Evolutionary conservation across 176 grass and related monocot genomes (phyloP).

Genomic region (Cenchrus purpureus): DNA sequence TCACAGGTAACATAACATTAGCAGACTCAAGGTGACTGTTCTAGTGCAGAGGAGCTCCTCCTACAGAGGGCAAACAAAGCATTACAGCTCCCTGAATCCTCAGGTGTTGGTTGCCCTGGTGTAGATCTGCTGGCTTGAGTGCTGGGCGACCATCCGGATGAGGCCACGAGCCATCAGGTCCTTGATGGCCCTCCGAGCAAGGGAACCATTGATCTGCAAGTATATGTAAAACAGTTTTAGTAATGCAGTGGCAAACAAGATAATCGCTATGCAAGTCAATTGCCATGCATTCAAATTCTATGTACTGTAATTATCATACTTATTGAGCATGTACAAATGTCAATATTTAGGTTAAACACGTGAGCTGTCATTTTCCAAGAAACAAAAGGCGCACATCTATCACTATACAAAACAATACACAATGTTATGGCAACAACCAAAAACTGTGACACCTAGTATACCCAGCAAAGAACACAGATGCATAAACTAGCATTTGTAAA

Average conservation of each 20-base stretch:
- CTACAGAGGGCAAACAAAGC: not conserved
- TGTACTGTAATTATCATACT: not conserved
- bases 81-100: not conserved
- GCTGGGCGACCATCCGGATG: slow-evolving; percentile 46
- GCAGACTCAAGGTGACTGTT: slow-evolving; percentile 8
- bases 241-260: not conserved
- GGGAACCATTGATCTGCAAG: slow-evolving; percentile 42
- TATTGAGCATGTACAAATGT: not conserved
- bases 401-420: no score
- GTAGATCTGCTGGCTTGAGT: slow-evolving; percentile 69
- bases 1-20: slow-evolving; percentile 30
- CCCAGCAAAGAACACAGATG: not conserved
- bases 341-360: no score
- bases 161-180: slow-evolving; percentile 51
- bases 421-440: no score
- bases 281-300: not conserved
- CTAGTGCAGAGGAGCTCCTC: slow-evolving; percentile 25
- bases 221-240: not conserved
- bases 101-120: slow-evolving; percentile 63
- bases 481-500: not conserved
- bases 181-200: slow-evolving; percentile 51
- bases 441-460: not conserved
- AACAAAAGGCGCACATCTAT: no score
- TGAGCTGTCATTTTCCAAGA: no score
- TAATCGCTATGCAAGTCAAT: not conserved